Percentiles rank a stretch among this genome's conserved stretches.
These are phyloP conservation scores for Ophiostoma sp. DNA, from an alignment of 2,329 filamentous ascomycete species.

Conservation along the genomic window DNA sequence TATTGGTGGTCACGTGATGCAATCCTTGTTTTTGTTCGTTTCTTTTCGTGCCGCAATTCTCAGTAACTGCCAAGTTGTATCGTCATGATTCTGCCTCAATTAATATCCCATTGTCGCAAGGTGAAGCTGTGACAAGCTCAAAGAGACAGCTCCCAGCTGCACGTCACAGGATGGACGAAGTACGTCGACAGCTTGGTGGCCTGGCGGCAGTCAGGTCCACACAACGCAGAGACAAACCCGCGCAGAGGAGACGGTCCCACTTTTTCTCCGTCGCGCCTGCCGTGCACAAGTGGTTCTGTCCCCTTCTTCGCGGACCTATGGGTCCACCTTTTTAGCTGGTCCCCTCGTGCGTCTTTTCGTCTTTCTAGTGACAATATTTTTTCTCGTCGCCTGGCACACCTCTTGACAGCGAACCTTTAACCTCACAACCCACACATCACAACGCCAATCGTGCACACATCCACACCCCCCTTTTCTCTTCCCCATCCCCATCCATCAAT, in stretches of 20 bases:
- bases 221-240: neutral
- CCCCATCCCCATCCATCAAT: slow-evolving; percentile 1
- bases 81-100: neutral
- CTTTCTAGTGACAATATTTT: slow-evolving; percentile 13
- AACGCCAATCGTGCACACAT: slow-evolving; percentile 11
- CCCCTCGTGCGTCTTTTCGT: slow-evolving; percentile 11
- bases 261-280: slow-evolving; percentile 10
- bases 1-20: neutral
- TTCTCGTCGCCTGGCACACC: slow-evolving; percentile 12
- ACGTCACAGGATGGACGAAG: neutral
- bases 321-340: slow-evolving; percentile 3
- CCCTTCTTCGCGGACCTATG: slow-evolving; percentile 15
- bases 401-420: slow-evolving; percentile 2
- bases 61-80: neutral
- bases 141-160: neutral
- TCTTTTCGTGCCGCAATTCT: neutral
- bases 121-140: neutral
- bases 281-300: slow-evolving; percentile 7
- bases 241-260: neutral
- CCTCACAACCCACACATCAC: slow-evolving; percentile 1
- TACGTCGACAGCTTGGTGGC: slow-evolving; percentile 13
- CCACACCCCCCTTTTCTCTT: slow-evolving; percentile 6
- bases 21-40: too few relatives aligned
- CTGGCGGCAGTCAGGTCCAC: neutral
- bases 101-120: neutral